phyloP scores from a whole-genome alignment of 306 rosid genomes.

The Trifolium dubium region DNA sequence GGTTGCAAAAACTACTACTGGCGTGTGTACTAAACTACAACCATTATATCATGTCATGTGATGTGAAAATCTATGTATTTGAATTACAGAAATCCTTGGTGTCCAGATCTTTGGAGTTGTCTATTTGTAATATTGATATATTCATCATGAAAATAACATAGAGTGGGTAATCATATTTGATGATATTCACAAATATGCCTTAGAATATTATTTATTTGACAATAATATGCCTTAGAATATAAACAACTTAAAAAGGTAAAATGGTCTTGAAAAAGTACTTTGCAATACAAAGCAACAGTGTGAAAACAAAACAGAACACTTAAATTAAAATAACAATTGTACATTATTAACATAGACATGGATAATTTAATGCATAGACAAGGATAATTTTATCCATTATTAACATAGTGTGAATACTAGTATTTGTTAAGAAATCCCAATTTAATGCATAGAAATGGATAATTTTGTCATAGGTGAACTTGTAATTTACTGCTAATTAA shows the following conservation, averaged over 20 bases:
- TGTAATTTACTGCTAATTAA: neutral
- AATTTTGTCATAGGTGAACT: neutral
- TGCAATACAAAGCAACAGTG: neutral
- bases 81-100: slow-evolving; percentile 2
- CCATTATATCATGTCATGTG: neutral
- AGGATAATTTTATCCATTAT: too few relatives aligned
- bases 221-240: neutral
- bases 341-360: too few relatives aligned
- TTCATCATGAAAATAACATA: neutral
- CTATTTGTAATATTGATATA: slow-evolving; percentile 29
- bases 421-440: neutral
- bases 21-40: slow-evolving; percentile 6
- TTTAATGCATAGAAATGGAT: neutral
- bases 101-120: neutral
- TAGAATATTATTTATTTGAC: too few relatives aligned
- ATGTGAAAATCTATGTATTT: neutral
- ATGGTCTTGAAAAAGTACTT: neutral
- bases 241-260: neutral
- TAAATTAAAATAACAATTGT: neutral
- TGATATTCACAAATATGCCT: neutral
- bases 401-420: too few relatives aligned
- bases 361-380: too few relatives aligned
- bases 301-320: neutral
- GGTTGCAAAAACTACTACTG: neutral
- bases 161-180: neutral